Conservation (phyloP, 768 basidiomycete genomes). For the Naematelia encephala region DNA sequence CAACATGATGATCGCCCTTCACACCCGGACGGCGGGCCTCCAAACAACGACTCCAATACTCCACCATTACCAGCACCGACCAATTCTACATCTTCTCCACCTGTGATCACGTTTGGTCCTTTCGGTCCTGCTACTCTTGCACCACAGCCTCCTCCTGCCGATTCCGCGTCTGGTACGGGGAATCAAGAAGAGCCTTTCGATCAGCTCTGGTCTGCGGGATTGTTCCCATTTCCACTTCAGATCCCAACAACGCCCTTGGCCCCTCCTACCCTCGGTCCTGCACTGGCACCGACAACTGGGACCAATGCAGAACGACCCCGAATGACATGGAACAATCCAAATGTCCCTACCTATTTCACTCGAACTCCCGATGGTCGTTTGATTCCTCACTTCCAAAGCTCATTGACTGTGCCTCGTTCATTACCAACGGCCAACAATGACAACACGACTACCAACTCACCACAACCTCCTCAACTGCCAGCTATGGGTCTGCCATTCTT, state of each 20-base stretch:
- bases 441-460: no score
- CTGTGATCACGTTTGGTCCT: background rate
- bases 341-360: background rate
- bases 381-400: background rate
- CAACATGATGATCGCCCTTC: no score
- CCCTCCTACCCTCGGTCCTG: background rate
- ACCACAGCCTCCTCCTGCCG: background rate
- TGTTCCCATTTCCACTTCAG: background rate
- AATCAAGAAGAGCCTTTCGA: no score
- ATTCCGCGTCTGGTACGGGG: background rate
- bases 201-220: no score
- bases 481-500: background rate
- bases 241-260: background rate
- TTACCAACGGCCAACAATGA: no score
- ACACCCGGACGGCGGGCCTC: no score
- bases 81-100: background rate
- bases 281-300: background rate
- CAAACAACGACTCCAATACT: no score
- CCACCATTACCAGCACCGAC: no score
- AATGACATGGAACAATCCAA: background rate
- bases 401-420: no score
- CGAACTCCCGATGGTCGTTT: background rate
- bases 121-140: background rate
- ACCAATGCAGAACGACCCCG: background rate
- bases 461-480: background rate